Percentiles rank a stretch among this genome's conserved stretches.
Conservation (phyloP, 1,284 basidiomycete genomes). For the Sporisorium iseilematis-ciliati region DNA sequence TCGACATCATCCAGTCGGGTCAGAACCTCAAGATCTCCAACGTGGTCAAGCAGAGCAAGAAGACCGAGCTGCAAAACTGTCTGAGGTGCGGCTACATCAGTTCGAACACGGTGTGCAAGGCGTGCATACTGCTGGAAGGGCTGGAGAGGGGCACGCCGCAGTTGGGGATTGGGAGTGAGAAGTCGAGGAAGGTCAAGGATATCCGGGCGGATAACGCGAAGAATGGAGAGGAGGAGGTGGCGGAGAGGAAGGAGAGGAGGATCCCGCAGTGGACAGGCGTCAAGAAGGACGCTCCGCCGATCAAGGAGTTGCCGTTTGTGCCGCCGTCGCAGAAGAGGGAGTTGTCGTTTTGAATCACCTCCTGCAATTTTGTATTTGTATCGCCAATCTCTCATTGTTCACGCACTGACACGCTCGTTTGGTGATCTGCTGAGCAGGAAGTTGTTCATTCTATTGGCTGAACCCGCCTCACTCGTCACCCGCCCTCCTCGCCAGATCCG, state of each 20-base stretch:
- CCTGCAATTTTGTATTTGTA: slow-evolving; percentile 38
- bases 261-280: slow-evolving; percentile 60
- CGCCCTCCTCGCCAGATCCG: slow-evolving; percentile 28
- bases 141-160: slow-evolving; percentile 65
- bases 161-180: slow-evolving; percentile 63
- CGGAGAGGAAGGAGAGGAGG: slow-evolving; percentile 32
- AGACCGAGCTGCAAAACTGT: slow-evolving; percentile 61
- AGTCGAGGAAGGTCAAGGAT: slow-evolving; percentile 49
- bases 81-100: slow-evolving; percentile 68
- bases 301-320: slow-evolving; percentile 34
- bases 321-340: slow-evolving; percentile 27
- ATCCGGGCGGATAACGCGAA: slow-evolving; percentile 31
- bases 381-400: background rate
- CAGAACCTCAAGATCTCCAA: slow-evolving; percentile 59
- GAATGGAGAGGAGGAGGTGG: slow-evolving; percentile 2
- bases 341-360: slow-evolving; percentile 27
- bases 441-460: slow-evolving; percentile 2
- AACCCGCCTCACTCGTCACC: slow-evolving; percentile 11
- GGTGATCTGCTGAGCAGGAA: background rate
- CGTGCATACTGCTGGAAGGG: slow-evolving; percentile 68
- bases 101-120: slow-evolving; percentile 67
- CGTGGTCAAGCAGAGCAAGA: slow-evolving; percentile 54
- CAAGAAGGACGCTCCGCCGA: slow-evolving; percentile 26
- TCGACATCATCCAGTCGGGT: slow-evolving; percentile 85
- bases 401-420: slow-evolving; percentile 6